Evolutionary conservation across 2,329 filamentous ascomycete genomes (phyloP), one percentile per base, ranked within the genome.

Genomic region (Colletotrichum sp.): DNA sequence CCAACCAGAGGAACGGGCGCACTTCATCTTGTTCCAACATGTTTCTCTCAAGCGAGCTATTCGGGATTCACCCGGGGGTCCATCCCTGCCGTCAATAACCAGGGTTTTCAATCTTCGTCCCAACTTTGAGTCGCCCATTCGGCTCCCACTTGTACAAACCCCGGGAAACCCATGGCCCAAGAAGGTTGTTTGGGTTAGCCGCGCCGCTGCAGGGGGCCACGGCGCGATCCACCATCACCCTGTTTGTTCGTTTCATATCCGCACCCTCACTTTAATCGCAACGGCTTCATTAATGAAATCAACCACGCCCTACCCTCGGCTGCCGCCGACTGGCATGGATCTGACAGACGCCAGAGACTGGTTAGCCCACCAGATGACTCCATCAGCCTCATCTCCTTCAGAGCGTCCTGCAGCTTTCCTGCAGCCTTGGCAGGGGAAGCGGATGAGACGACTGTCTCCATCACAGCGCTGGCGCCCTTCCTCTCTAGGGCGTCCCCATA

Each of bases 181-280:
- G 32, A 73, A 76, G 57, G 57, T 74, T 74, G 64, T 74, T 74
- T 69, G 71, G 70, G 65, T 69, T 76, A 74, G 65, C 74, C 74
- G 72, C 72, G 65, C 70, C 65, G 64, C 64, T 69, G 74, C 74
- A 76, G 63, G 74, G 64, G 59, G 70, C 12, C 52, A 36, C 44
- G 34, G 6, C 59, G n/a, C 15, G 49, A 39, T 69, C 74, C 74
- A 76, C 70, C 18, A n/a, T 36, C 74, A 60, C 59, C 73, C 65
- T 76, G 59, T 69, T 60, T 69, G 21, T 36, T 26, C 52, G 74
- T 76, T 74, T 76, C 74, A 76, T 60, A 64, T 59, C 57, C 59
- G 39, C 73, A 73, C 59, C 28, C 60, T 69, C 59, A 69, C 70
- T 74, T 26, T 76, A 76, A 69, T 62, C 64, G 74, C 74, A 76